Conservation (phyloP, 495 filamentous ascomycete species). For the Penicillium goetzii region DNA sequence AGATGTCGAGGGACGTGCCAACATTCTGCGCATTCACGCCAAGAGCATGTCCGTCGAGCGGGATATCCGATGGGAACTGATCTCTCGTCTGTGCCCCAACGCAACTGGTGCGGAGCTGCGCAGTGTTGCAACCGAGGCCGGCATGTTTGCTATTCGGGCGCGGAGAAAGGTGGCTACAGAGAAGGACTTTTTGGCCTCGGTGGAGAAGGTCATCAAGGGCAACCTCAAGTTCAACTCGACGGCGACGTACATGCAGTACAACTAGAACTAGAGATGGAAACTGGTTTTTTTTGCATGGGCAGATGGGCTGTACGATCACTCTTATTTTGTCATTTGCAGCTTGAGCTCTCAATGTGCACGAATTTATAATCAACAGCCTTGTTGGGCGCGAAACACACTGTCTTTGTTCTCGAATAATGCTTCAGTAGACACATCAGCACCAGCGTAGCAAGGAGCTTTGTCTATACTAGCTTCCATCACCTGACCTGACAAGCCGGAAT, state of each 20-base stretch:
- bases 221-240: slow-evolving; percentile 99
- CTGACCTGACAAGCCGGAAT: neutral
- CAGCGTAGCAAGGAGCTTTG: neutral
- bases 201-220: slow-evolving; percentile 99
- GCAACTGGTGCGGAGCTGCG: slow-evolving; percentile 92
- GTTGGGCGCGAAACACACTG: neutral
- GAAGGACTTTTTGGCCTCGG: slow-evolving; percentile 97
- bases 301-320: slow-evolving; percentile 33
- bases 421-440: neutral
- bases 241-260: slow-evolving; percentile 98
- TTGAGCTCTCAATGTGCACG: slow-evolving; percentile 20
- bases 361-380: slow-evolving; percentile 31
- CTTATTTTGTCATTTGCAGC: slow-evolving; percentile 28
- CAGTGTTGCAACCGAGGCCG: slow-evolving; percentile 98
- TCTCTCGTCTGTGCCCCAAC: slow-evolving; percentile 95
- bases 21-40: slow-evolving; percentile 96
- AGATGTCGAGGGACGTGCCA: slow-evolving; percentile 93
- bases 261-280: slow-evolving; percentile 65
- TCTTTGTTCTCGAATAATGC: too few relatives aligned
- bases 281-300: slow-evolving; percentile 28
- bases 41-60: slow-evolving; percentile 99
- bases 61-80: slow-evolving; percentile 98
- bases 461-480: neutral
- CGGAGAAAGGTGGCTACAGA: slow-evolving; percentile 97
- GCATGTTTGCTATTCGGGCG: slow-evolving; percentile 98